Evolutionary conservation across 2,329 filamentous ascomycete species (phyloP), one percentile per base, ranked within the genome.

Genomic region (Claviceps humidiphila): DNA sequence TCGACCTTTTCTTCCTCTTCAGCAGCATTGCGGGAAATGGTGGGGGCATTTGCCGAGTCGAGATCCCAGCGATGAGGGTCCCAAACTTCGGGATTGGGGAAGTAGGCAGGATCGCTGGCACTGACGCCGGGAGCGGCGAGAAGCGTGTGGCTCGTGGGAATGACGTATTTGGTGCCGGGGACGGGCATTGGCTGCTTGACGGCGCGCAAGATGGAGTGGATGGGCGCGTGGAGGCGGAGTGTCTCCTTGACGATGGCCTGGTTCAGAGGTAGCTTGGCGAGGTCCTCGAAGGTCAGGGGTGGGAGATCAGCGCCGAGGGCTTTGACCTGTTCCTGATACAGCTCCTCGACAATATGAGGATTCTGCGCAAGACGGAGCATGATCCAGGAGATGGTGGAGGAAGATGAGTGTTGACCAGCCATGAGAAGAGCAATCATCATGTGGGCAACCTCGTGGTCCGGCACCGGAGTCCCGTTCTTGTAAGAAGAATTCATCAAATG

Each of bases 361-460:
- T 85, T 77, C 55, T 84, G 78, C 26, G 89, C 88, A 40, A 95
- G 80, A 58, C 84, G 85, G 42, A 94, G 77, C 66, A 93, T 77
- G 61, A 94, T 89, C 87, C 89, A 95, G 41, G 87, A 80, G 61
- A 81, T 84, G 41, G 87, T 90, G 20, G 87, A 89, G 4, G 88
- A 88, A 2, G 87, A 91, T 2, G 86, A 91, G 72, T 95, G 89
- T 66, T 95, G 89, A 52, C 89, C 89, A 54, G 87, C 89, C 88
- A 95, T 94, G 56, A 95, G 80, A 22, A 95, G 77, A 5, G 88
- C 88, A 68, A 95, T 95, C 87, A 95, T 91, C 80, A 95, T 91
- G 70, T 93, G 85, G 22, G 89, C 88, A 54, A 94, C 79, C 68
- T 95, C 88, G 61, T 85, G 77, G 63, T 95, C 89, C 16, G 89